Conservation (phyloP, 352 stramenopile genomes). For the Globisporangium recalcitrans region DNA sequence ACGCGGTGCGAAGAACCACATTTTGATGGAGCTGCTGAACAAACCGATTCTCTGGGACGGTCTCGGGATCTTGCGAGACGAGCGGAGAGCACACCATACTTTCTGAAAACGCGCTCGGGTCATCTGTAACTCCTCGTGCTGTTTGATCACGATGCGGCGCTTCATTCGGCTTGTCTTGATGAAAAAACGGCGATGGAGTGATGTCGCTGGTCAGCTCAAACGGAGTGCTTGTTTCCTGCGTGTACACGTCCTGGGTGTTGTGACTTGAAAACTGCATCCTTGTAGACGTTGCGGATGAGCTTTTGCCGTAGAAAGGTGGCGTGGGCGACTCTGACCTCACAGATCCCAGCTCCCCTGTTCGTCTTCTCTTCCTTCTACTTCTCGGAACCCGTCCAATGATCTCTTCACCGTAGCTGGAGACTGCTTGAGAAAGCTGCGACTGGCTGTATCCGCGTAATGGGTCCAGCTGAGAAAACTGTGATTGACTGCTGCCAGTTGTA, state of each 20-base stretch:
- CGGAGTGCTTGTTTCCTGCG: conserved; percentile 9
- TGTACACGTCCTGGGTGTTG: neutral
- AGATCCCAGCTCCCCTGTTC: neutral
- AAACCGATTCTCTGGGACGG: neutral
- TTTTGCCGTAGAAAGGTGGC: neutral
- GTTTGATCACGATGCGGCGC: neutral
- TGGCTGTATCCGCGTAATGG: neutral
- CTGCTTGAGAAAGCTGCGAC: conserved; percentile 5
- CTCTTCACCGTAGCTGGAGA: neutral
- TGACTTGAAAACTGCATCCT: neutral
- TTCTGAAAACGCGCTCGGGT: neutral
- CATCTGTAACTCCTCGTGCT: neutral
- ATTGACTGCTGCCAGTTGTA: neutral
- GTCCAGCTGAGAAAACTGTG: neutral
- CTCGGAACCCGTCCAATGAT: neutral
- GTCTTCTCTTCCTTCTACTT: conserved; percentile 5
- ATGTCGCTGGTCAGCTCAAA: conserved; percentile 5
- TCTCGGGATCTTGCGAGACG: neutral
- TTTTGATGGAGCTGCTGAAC: neutral
- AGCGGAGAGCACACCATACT: neutral
- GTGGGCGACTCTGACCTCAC: neutral
- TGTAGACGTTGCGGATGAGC: neutral
- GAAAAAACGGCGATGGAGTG: conserved; percentile 1
- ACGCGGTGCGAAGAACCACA: neutral
- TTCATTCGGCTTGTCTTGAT: neutral